Conservation (phyloP, 768 basidiomycete genomes). For the Lentinula sp. region DNA sequence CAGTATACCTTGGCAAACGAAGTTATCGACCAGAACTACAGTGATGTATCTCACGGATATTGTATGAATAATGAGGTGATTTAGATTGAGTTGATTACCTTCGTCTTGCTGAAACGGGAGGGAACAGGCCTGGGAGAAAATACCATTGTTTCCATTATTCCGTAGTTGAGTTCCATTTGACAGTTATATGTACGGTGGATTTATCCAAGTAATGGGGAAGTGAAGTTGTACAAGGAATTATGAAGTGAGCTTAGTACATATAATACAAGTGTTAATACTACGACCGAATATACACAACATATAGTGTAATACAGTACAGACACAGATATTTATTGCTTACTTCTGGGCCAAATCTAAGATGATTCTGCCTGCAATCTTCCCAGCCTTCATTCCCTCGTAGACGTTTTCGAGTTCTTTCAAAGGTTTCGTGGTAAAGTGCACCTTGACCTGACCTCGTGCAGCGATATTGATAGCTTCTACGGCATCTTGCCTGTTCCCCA, state of each 20-base stretch:
- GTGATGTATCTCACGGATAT: too few species aligned
- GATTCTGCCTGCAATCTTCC: constrained; percentile 45
- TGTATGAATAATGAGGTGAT: too few species aligned
- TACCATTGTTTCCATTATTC: too few species aligned
- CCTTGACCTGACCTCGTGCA: constrained; percentile 62
- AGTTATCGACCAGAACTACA: too few species aligned
- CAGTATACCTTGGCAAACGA: too few species aligned
- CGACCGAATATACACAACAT: neutral
- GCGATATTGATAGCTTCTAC: constrained; percentile 78
- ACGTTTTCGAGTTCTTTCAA: constrained; percentile 45
- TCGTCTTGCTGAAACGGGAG: too few species aligned
- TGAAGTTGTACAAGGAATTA: neutral
- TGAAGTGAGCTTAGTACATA: neutral
- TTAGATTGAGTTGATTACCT: too few species aligned
- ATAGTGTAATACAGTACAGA: too few species aligned
- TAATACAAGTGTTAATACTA: neutral
- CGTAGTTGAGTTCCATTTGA: too few species aligned
- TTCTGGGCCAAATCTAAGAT: constrained; percentile 30
- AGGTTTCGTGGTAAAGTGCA: constrained; percentile 39
- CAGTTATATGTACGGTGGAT: neutral
- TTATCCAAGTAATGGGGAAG: too few species aligned
- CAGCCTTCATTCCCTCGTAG: constrained; percentile 33
- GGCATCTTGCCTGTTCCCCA: constrained; percentile 80
- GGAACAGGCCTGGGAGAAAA: too few species aligned
- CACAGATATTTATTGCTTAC: neutral